Evolutionary conservation across 2,329 filamentous ascomycete species (phyloP), one percentile per base, ranked within the genome.

Genomic region (Colletotrichum navitas): DNA sequence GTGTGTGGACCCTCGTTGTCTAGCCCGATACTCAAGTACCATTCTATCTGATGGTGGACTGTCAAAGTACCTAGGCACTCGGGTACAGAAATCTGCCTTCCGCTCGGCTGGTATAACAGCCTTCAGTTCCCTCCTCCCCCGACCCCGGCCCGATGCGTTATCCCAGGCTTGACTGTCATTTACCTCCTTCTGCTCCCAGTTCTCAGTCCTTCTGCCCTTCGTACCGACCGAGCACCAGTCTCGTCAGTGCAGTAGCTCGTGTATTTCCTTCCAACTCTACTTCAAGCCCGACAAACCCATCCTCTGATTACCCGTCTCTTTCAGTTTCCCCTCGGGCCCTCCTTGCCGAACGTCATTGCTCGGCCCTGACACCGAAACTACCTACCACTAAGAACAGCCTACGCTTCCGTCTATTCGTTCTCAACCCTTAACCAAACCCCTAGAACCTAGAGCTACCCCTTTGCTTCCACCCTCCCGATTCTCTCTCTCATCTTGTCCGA

Each of bases 91-190:
- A 45, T 14, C 60, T 43, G 26, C 59, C 29, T 29, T 34, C 26
- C 24, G 10, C 21, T n/a, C 18, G 1, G 39, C 52, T 32, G 58
- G 16, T 71, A 71, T 71, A 71, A 63, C 52, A 71, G 26, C 36
- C 32, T 14, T n/a, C 29, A 16, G 7, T 10, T n/a, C 41, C 65
- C 54, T 63, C 68, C 11, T 32, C 29, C 36, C 16, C 10, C 1
- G 11, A 1, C 29, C 29, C 4, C 29, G 29, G 29, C 29, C 3
- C 11, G 16, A 34, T 55, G 16, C 12, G 14, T 11, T 18, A 2
- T 7, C 6, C 24, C 16, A 52, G 58, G 32, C 21, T 24, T 21
- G n/a, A 56, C n/a, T 43, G 58, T 56, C 18, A 34, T 67, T 56
- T 56, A 49, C 49, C 51, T 24, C n/a, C 18, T 47, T 2, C n/a